Conservation (phyloP, 371 early-diverging fungal genomes). For the Actinomortierella ambigua region DNA sequence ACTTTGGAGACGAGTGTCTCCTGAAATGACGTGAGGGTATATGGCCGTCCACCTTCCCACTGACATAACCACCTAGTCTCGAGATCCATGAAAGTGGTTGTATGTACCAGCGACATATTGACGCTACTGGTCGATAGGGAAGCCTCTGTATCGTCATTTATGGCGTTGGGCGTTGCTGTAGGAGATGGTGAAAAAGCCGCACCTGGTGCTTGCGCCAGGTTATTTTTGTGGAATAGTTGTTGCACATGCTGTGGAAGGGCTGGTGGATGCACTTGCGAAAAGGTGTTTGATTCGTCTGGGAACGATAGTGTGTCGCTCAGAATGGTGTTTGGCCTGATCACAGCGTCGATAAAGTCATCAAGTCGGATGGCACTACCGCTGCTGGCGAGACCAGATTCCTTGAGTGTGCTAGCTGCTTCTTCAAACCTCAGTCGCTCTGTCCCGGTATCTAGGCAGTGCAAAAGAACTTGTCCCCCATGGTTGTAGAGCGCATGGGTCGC, state of each 20-base stretch:
- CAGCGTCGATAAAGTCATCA: neutral
- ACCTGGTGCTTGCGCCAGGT: neutral
- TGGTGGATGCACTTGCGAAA: slow-evolving; percentile 19
- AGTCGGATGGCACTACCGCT: neutral
- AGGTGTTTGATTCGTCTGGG: slow-evolving; percentile 17
- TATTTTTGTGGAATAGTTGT: neutral
- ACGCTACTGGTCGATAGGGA: slow-evolving; percentile 9
- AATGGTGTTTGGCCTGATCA: slow-evolving; percentile 25
- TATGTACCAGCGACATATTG: slow-evolving; percentile 31
- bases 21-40: slow-evolving; percentile 22
- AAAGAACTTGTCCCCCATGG: slow-evolving; percentile 23
- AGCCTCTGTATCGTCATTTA: slow-evolving; percentile 8
- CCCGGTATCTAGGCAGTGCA: slow-evolving; percentile 24
- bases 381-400: neutral
- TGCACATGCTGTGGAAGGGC: too few species aligned
- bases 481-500: slow-evolving; percentile 14
- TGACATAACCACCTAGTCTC: slow-evolving; percentile 43
- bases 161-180: too few species aligned
- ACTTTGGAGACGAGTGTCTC: slow-evolving; percentile 15
- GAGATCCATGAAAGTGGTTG: slow-evolving; percentile 28
- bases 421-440: neutral
- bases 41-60: slow-evolving; percentile 33
- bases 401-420: neutral
- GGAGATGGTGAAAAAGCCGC: neutral
- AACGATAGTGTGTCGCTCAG: neutral